Evolutionary conservation across 495 filamentous ascomycete genomes (phyloP).

Genomic region (Paragyromitra xinjiangensis): DNA sequence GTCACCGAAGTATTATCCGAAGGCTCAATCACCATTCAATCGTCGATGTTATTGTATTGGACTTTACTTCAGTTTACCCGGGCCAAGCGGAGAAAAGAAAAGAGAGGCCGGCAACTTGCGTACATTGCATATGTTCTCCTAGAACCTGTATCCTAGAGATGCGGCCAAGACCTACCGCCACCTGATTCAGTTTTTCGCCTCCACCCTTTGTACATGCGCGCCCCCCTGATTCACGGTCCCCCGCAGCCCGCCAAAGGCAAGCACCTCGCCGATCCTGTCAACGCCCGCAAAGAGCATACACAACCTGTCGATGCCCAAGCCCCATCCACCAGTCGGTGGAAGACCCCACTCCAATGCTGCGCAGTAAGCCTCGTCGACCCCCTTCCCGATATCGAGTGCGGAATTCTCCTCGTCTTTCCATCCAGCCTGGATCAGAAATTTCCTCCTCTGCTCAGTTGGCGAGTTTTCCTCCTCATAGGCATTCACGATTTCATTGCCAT

Average conservation of each 20-base stretch:
- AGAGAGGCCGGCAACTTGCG: conserved; percentile 29
- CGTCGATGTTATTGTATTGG: conserved; percentile 31
- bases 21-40: conserved; percentile 32
- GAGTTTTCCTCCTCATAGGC: conserved; percentile 99
- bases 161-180: conserved; percentile 22
- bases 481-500: conserved; percentile 83
- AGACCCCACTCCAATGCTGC: conserved; percentile 84
- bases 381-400: conserved; percentile 27
- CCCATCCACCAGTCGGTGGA: conserved; percentile 95
- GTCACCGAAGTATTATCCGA: conserved; percentile 43
- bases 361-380: conserved; percentile 83
- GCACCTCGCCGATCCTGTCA: conserved; percentile 78
- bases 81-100: conserved; percentile 46
- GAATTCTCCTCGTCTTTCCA: conserved; percentile 57
- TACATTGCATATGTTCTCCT: conserved; percentile 23
- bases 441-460: conserved; percentile 83
- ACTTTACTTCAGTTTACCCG: conserved; percentile 40
- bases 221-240: conserved; percentile 55
- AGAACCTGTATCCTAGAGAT: conserved; percentile 27
- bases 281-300: conserved; percentile 85
- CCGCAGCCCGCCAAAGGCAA: conserved; percentile 86
- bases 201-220: conserved; percentile 24
- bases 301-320: conserved; percentile 87
- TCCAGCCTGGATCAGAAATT: conserved; percentile 71
- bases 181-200: conserved; percentile 11